A percentile compares a stretch with the other conserved stretches of the same genome.
These are phyloP conservation scores for Fusarium graminum DNA, from an alignment of 2,329 filamentous ascomycete genomes.

Conservation along the genomic window DNA sequence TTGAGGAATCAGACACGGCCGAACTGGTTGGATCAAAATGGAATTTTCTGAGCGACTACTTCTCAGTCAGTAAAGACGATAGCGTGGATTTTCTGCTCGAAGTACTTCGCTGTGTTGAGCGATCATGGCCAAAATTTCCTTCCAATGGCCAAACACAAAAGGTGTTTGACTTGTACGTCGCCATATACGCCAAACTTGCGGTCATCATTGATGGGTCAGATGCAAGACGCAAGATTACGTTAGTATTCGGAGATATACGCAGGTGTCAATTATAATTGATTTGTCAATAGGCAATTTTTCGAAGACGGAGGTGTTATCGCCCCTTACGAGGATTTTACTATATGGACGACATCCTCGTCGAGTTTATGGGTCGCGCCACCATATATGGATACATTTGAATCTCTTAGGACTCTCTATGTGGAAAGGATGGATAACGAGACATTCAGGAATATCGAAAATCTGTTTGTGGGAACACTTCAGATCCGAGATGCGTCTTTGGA, in stretches of 20 bases:
- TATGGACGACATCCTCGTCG: neutral
- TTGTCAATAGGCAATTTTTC: slow-evolving; percentile 11
- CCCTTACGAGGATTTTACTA: neutral
- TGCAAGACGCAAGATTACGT: slow-evolving; percentile 1
- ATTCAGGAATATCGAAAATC: slow-evolving; percentile 6
- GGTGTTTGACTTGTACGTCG: slow-evolving; percentile 33
- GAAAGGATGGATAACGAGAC: slow-evolving; percentile 7
- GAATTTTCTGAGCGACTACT: neutral
- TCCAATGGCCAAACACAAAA: slow-evolving; percentile 5
- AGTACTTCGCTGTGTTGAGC: slow-evolving; percentile 16
- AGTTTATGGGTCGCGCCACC: slow-evolving; percentile 34
- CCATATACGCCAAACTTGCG: slow-evolving; percentile 24
- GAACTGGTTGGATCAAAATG: neutral
- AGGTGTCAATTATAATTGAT: neutral
- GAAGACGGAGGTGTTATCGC: neutral
- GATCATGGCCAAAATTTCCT: slow-evolving; percentile 3
- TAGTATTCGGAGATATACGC: neutral
- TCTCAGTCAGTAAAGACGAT: slow-evolving; percentile 11
- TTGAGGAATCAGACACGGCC: slow-evolving; percentile 1
- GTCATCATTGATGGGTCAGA: neutral
- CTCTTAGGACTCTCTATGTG: slow-evolving; percentile 9
- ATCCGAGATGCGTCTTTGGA: neutral
- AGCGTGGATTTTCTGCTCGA: slow-evolving; percentile 32
- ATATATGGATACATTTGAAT: neutral
- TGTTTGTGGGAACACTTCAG: slow-evolving; percentile 13